Evolutionary conservation across 345 rosid species (phyloP).

Genomic region (Brassica rapa): DNA sequence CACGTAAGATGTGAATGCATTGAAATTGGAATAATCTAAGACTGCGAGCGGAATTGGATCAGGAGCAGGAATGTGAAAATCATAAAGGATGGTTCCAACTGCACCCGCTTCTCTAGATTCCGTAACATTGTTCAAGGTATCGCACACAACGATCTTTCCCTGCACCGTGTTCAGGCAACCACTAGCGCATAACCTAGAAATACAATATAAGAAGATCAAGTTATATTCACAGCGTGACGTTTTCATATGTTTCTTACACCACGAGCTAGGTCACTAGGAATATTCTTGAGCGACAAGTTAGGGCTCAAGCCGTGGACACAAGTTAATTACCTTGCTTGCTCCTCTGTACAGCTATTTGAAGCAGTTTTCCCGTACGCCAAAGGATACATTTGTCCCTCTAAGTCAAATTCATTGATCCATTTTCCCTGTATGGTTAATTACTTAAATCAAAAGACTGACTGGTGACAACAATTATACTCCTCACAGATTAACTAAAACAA

Average conservation of each 20-base stretch:
- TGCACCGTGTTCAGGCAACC: conserved; percentile 39
- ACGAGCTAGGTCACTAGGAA: conserved; percentile 17
- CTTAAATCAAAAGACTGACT: not conserved
- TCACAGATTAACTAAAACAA: not conserved
- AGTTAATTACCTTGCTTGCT: conserved; percentile 25
- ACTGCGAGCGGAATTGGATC: conserved; percentile 35
- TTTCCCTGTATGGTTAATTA: conserved; percentile 32
- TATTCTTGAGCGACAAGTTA: not conserved
- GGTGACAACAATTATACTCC: too few relatives aligned
- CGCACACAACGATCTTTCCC: conserved; percentile 53
- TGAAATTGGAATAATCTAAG: conserved; percentile 25
- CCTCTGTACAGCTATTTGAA: conserved; percentile 7
- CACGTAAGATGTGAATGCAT: conserved; percentile 35
- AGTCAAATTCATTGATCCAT: conserved; percentile 38
- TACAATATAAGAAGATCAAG: not conserved
- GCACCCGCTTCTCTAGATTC: conserved; percentile 41
- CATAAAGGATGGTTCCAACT: conserved; percentile 37
- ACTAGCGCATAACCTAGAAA: conserved; percentile 33
- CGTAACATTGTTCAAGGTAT: not conserved
- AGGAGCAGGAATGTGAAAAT: conserved; percentile 34
- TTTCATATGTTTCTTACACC: conserved; percentile 18
- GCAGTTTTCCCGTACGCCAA: conserved; percentile 31
- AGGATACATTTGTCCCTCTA: conserved; percentile 36
- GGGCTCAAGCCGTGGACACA: not conserved
- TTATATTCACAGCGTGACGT: not conserved